phyloP scores from a whole-genome alignment of 2,329 filamentous ascomycete species.

The Onygenales sp. region DNA sequence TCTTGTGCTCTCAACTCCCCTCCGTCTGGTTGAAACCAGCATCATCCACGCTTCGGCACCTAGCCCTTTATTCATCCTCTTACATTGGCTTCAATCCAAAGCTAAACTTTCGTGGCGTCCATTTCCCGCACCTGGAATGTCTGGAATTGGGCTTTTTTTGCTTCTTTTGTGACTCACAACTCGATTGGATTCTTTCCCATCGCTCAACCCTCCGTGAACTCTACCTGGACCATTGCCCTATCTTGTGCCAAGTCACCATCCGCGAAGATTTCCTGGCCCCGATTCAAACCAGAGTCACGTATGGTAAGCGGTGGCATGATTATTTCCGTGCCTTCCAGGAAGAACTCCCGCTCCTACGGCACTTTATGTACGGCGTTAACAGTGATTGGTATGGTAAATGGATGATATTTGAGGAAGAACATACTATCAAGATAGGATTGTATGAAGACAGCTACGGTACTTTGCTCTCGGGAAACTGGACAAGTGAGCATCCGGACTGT shows the following conservation, averaged over 20 bases:
- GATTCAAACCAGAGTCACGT: constrained; percentile 1
- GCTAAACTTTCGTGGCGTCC: constrained; percentile 23
- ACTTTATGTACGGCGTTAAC: constrained; percentile 12
- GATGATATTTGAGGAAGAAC: neutral
- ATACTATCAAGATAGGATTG: constrained; percentile 9
- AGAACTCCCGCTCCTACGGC: constrained; percentile 10
- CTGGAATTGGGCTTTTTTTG: constrained; percentile 28
- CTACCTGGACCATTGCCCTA: constrained; percentile 36
- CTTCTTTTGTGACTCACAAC: constrained; percentile 38
- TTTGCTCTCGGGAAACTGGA: constrained; percentile 12
- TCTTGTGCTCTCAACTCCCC: neutral
- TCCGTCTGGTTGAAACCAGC: constrained; percentile 5
- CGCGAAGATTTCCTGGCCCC: neutral
- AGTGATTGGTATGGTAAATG: neutral
- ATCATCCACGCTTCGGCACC: constrained; percentile 19
- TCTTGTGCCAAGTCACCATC: constrained; percentile 15
- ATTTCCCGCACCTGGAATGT: constrained; percentile 32
- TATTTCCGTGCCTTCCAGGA: constrained; percentile 15
- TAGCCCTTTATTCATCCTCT: constrained; percentile 35
- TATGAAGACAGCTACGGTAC: constrained; percentile 6
- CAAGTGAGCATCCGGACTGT: constrained; percentile 9
- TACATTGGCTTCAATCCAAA: constrained; percentile 33
- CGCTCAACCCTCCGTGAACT: constrained; percentile 30
- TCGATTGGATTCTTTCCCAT: constrained; percentile 38
- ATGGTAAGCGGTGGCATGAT: constrained; percentile 14